Evolutionary conservation across 257 asterid genomes (phyloP).

Genomic region (Forsythia suspensa): DNA sequence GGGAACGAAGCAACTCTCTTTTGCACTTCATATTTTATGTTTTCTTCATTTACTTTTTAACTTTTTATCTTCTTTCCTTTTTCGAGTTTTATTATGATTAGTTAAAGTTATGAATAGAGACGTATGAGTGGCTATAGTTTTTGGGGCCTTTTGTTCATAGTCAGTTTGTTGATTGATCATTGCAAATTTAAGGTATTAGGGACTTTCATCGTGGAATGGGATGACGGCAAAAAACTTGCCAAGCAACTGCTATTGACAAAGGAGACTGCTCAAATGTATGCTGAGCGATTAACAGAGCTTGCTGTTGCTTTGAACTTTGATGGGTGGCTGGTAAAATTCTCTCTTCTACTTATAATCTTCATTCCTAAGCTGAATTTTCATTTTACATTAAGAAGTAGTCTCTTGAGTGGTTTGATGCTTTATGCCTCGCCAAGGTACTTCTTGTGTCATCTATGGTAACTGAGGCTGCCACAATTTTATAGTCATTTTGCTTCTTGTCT

Average conservation of each 20-base stretch:
- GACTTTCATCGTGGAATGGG: constrained; percentile 93
- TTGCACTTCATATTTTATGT: no score
- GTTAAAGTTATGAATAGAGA: neutral
- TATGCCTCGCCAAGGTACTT: no score
- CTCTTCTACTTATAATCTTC: neutral
- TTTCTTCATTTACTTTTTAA: no score
- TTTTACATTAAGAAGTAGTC: neutral
- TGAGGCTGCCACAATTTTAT: neutral
- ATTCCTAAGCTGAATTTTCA: constrained; percentile 1
- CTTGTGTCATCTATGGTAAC: no score
- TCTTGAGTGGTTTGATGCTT: no score
- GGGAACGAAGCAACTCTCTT: neutral
- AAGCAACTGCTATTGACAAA: constrained; percentile 55
- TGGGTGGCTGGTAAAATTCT: constrained; percentile 90
- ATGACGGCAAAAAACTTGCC: constrained; percentile 68
- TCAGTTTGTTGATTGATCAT: constrained; percentile 18
- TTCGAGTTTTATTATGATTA: neutral
- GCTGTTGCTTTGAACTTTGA: constrained; percentile 88
- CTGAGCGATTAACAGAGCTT: constrained; percentile 81
- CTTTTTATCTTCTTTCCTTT: neutral
- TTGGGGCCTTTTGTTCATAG: neutral
- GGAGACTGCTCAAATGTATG: constrained; percentile 77
- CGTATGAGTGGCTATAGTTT: neutral
- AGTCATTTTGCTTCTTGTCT: neutral
- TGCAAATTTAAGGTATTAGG: constrained; percentile 63